phyloP scores from a whole-genome alignment of 1,284 basidiomycete species.

The Boletellus deceptivus region DNA sequence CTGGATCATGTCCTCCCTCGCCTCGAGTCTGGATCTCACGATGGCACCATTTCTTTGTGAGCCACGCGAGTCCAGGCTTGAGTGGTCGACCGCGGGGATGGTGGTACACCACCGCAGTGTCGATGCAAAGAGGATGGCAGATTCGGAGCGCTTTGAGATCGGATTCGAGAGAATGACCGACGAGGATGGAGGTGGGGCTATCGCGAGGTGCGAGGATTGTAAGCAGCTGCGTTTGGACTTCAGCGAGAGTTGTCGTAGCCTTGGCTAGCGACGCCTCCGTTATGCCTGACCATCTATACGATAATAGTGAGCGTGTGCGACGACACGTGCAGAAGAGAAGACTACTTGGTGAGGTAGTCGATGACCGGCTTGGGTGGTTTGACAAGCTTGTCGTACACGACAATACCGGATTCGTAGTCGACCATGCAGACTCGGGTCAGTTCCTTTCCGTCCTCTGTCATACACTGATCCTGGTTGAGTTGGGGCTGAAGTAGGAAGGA shows the following conservation, averaged over 20 bases:
- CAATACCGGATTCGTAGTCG: conserved; percentile 66
- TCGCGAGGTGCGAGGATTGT: conserved; percentile 44
- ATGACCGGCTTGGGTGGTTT: conserved; percentile 78
- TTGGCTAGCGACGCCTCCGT: conserved; percentile 66
- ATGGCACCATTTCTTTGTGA: conserved; percentile 86
- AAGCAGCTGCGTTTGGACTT: conserved; percentile 74
- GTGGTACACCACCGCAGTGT: conserved; percentile 85
- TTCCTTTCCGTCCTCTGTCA: conserved; percentile 85
- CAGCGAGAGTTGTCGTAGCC: conserved; percentile 71
- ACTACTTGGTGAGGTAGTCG: conserved; percentile 85
- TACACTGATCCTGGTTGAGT: conserved; percentile 50
- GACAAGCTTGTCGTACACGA: conserved; percentile 84
- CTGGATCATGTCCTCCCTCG: conserved; percentile 84
- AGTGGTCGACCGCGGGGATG: conserved; percentile 87
- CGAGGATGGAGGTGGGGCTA: conserved; percentile 74
- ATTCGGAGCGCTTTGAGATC: conserved; percentile 85
- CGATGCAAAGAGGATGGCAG: conserved; percentile 81
- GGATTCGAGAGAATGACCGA: conserved; percentile 94
- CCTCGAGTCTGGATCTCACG: conserved; percentile 80
- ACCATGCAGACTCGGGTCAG: conserved; percentile 83
- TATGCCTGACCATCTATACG: conserved; percentile 82
- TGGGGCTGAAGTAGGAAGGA: neutral
- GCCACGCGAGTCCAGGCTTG: conserved; percentile 90
- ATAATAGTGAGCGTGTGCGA: neutral
- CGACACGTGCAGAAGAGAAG: neutral